A percentile compares a stretch with the other conserved stretches of the same genome.
These are phyloP conservation scores for Coniosporium tulheliwenetii DNA, from an alignment of 2,329 filamentous ascomycete species.

Conservation along the genomic window DNA sequence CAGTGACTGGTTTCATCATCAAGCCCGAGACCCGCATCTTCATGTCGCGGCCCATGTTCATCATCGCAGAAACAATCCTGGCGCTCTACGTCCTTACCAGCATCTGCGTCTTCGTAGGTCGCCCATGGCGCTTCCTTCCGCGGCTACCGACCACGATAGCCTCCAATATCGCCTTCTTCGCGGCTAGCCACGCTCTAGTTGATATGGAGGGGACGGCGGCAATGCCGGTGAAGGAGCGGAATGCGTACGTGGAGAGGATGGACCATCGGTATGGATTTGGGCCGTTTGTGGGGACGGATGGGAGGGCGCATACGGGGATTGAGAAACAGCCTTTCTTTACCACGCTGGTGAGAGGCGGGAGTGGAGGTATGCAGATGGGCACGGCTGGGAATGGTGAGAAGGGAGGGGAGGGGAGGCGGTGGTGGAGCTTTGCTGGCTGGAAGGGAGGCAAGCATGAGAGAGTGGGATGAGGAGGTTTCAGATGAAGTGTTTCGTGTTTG, in stretches of 20 bases:
- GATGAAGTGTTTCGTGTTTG: no score
- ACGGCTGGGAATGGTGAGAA: no score
- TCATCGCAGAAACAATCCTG: slow-evolving; percentile 29
- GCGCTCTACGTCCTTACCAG: slow-evolving; percentile 27
- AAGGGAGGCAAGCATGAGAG: no score
- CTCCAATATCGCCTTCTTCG: slow-evolving; percentile 30
- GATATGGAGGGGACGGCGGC: slow-evolving; percentile 15
- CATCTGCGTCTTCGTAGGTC: slow-evolving; percentile 24
- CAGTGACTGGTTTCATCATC: slow-evolving; percentile 6
- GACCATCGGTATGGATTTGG: slow-evolving; percentile 31
- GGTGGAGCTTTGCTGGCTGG: no score
- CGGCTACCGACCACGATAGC: slow-evolving; percentile 37
- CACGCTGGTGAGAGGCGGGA: slow-evolving; percentile 4
- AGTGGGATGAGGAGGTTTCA: no score
- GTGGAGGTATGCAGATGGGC: no score
- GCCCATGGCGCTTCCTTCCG: slow-evolving; percentile 29
- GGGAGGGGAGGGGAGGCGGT: no score
- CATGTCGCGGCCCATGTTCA: slow-evolving; percentile 29
- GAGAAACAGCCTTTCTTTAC: slow-evolving; percentile 32
- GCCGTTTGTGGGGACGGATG: slow-evolving; percentile 31
- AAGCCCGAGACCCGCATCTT: slow-evolving; percentile 29
- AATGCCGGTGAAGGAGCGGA: slow-evolving; percentile 8
- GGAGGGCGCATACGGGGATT: slow-evolving; percentile 33
- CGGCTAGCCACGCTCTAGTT: slow-evolving; percentile 27
- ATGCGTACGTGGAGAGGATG: slow-evolving; percentile 7